These are phyloP conservation scores for Aureobasidium namibiae DNA, from an alignment of 2,329 filamentous ascomycete species.

Conservation along the genomic window DNA sequence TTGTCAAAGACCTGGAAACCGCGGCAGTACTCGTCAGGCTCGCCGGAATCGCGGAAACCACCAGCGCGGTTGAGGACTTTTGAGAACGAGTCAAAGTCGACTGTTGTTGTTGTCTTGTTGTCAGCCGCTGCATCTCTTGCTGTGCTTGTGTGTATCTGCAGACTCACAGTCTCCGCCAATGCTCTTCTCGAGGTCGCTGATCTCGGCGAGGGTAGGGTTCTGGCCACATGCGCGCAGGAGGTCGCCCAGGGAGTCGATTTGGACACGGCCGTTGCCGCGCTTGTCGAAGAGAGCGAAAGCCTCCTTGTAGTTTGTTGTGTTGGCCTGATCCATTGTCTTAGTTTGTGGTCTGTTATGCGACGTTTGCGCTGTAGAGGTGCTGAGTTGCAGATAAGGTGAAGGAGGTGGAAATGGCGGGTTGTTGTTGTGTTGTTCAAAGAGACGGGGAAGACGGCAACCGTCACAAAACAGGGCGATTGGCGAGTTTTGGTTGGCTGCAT, in stretches of 20 bases:
- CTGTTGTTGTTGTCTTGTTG: too few relatives aligned
- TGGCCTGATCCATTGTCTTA: slow-evolving; percentile 43
- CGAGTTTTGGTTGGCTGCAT: slow-evolving; percentile 10
- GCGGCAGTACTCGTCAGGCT: slow-evolving; percentile 96
- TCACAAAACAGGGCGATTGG: slow-evolving; percentile 9
- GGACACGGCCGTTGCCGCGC: slow-evolving; percentile 89
- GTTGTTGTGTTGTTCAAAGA: slow-evolving; percentile 11
- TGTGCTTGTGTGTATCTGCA: not conserved
- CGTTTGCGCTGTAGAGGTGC: not conserved
- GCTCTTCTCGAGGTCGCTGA: slow-evolving; percentile 82
- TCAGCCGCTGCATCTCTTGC: not conserved
- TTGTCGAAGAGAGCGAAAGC: slow-evolving; percentile 99
- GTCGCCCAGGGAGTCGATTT: slow-evolving; percentile 80
- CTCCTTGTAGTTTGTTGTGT: slow-evolving; percentile 99
- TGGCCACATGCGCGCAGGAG: slow-evolving; percentile 93
- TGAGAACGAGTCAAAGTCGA: slow-evolving; percentile 96
- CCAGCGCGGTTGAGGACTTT: slow-evolving; percentile 95
- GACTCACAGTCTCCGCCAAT: slow-evolving; percentile 84
- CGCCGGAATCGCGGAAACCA: slow-evolving; percentile 95
- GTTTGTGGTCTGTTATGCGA: slow-evolving; percentile 2
- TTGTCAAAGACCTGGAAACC: slow-evolving; percentile 99
- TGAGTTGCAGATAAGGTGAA: not conserved
- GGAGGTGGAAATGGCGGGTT: not conserved
- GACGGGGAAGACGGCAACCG: not conserved
- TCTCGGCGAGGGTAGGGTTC: slow-evolving; percentile 92